Conservation (phyloP, 2,329 filamentous ascomycete genomes). For the Pseudogymnoascus sp. region DNA sequence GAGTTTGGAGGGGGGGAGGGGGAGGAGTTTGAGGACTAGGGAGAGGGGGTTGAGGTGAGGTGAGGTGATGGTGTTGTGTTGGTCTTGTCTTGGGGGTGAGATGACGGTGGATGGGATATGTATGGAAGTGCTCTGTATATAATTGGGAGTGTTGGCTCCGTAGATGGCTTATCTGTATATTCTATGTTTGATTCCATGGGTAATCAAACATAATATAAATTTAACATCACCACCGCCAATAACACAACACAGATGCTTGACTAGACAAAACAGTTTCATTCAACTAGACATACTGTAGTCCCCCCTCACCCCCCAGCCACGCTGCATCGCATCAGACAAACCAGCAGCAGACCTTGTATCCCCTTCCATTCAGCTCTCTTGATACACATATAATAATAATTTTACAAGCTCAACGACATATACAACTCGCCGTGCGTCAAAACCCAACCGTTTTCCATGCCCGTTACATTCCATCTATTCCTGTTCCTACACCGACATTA, state of each 20-base stretch:
- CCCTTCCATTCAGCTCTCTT: not conserved
- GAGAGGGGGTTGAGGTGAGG: not conserved
- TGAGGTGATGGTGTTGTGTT: not conserved
- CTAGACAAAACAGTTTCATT: not conserved
- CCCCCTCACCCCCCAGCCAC: not conserved
- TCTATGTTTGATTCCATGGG: not conserved
- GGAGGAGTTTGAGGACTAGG: not conserved
- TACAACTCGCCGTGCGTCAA: conserved; percentile 1
- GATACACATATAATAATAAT: conserved; percentile 2
- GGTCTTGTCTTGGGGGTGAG: too few relatives aligned
- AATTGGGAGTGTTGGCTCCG: not conserved
- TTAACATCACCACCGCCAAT: not conserved
- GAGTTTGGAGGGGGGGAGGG: conserved; percentile 13
- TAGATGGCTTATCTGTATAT: not conserved
- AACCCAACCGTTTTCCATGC: conserved; percentile 1
- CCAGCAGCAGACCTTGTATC: not conserved
- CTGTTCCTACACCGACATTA: conserved; percentile 5
- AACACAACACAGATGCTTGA: not conserved
- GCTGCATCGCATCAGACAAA: not conserved
- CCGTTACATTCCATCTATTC: not conserved
- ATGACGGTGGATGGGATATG: not conserved
- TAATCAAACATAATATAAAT: conserved; percentile 1
- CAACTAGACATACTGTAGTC: not conserved
- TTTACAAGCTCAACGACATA: conserved; percentile 1
- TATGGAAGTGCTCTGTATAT: conserved; percentile 5